Percentiles rank a stretch among this genome's conserved stretches.
Conservation (phyloP, 768 basidiomycete genomes). For the Tylopilus felleus region DNA sequence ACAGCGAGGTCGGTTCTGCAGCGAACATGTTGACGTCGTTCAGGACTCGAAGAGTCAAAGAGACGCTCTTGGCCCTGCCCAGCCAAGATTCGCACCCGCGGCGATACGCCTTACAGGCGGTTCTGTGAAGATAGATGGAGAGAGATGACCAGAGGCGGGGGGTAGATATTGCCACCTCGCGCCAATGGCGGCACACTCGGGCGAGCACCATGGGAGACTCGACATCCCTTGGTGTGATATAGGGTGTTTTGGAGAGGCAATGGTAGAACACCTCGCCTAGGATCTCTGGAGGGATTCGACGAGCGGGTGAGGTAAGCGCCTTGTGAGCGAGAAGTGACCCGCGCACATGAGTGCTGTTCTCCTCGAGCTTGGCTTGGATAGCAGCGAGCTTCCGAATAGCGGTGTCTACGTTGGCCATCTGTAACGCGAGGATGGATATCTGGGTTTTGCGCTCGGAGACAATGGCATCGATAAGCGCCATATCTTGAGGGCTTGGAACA, state of each 20-base stretch:
- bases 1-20: slow-evolving; percentile 3
- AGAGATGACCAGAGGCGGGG: slow-evolving; percentile 33
- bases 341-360: slow-evolving; percentile 13
- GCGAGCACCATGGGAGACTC: slow-evolving; percentile 27
- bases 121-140: slow-evolving; percentile 18
- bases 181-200: slow-evolving; percentile 31
- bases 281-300: slow-evolving; percentile 29
- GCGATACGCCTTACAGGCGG: slow-evolving; percentile 7
- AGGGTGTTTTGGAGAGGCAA: slow-evolving; percentile 25
- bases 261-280: slow-evolving; percentile 30
- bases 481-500: slow-evolving; percentile 15
- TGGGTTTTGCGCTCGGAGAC: slow-evolving; percentile 20
- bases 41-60: slow-evolving; percentile 24
- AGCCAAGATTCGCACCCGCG: slow-evolving; percentile 26
- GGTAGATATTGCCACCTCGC: slow-evolving; percentile 28
- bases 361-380: slow-evolving; percentile 19
- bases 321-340: slow-evolving; percentile 23
- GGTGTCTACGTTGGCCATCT: slow-evolving; percentile 18
- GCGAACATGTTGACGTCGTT: slow-evolving; percentile 20
- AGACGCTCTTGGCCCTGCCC: slow-evolving; percentile 28
- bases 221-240: slow-evolving; percentile 19
- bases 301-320: slow-evolving; percentile 19
- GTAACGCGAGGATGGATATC: slow-evolving; percentile 15
- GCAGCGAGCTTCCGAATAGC: slow-evolving; percentile 18
- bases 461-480: slow-evolving; percentile 15